Evolutionary conservation across 768 basidiomycete species (phyloP).

Genomic region (Lactarius vividus): DNA sequence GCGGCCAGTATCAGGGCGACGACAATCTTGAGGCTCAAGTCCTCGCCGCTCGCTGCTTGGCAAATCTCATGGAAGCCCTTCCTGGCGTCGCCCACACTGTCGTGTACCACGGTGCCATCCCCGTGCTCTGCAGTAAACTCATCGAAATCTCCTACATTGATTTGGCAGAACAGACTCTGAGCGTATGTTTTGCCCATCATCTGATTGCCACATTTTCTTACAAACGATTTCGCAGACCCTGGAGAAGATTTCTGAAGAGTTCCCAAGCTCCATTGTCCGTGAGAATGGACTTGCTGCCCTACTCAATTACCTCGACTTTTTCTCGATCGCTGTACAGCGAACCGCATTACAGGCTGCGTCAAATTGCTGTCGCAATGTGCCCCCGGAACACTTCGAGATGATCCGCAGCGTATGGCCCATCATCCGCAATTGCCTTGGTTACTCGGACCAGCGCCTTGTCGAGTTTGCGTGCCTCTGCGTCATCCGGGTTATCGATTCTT

Average conservation of each 20-base stretch:
- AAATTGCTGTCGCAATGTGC: constrained; percentile 93
- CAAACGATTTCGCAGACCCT: constrained; percentile 63
- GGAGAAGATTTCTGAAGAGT: constrained; percentile 98
- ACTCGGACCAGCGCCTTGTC: constrained; percentile 95
- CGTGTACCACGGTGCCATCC: constrained; percentile 97
- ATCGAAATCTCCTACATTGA: constrained; percentile 98
- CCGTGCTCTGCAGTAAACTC: constrained; percentile 94
- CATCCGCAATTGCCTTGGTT: constrained; percentile 86
- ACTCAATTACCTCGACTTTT: constrained; percentile 96
- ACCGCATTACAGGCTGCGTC: constrained; percentile 96
- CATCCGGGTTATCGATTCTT: constrained; percentile 91
- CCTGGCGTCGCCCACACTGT: constrained; percentile 97
- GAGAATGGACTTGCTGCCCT: constrained; percentile 93
- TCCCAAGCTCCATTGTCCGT: constrained; percentile 91
- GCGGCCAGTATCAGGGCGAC: constrained; percentile 65
- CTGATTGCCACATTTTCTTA: constrained; percentile 19
- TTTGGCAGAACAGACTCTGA: constrained; percentile 95
- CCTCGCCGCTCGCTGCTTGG: constrained; percentile 92
- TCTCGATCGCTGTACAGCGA: constrained; percentile 95
- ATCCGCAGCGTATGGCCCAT: constrained; percentile 89
- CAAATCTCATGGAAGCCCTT: constrained; percentile 98
- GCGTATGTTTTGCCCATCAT: constrained; percentile 57
- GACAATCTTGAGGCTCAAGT: constrained; percentile 93
- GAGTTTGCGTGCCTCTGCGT: constrained; percentile 95
- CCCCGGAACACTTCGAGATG: constrained; percentile 85